Evolutionary conservation across 805 yeast genomes (phyloP).

Genomic region (Kazachstania viticola): DNA sequence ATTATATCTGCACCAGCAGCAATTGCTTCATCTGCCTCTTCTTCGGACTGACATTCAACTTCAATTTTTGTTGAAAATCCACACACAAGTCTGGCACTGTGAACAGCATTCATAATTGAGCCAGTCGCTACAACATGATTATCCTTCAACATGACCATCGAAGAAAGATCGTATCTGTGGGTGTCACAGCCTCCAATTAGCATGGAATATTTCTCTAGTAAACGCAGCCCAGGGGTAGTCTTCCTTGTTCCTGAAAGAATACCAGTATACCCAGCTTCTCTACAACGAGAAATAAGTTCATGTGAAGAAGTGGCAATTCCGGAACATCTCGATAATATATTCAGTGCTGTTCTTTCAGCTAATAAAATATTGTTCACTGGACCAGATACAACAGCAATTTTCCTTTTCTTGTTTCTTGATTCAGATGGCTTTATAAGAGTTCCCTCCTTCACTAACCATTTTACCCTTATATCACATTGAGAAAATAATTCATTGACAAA

Average conservation of each 20-base stretch:
- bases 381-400: conserved; percentile 71
- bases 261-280: conserved; percentile 60
- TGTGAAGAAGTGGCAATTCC: conserved; percentile 78
- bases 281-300: conserved; percentile 47
- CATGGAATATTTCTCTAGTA: conserved; percentile 88
- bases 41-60: conserved; percentile 79
- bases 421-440: conserved; percentile 34
- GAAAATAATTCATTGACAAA: conserved; percentile 76
- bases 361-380: conserved; percentile 68
- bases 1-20: conserved; percentile 91
- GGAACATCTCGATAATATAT: conserved; percentile 68
- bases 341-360: conserved; percentile 80
- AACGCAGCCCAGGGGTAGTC: conserved; percentile 92
- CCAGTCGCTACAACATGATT: conserved; percentile 92
- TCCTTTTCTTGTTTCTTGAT: conserved; percentile 38
- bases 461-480: conserved; percentile 60
- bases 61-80: conserved; percentile 88
- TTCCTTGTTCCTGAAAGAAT: conserved; percentile 91
- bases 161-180: conserved; percentile 80
- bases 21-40: conserved; percentile 86
- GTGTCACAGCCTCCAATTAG: conserved; percentile 89
- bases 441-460: conserved; percentile 74
- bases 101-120: conserved; percentile 75
- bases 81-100: conserved; percentile 63
- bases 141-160: conserved; percentile 95